Conservation (phyloP, 2,329 filamentous ascomycete species). For the Lithohypha guttulata region DNA sequence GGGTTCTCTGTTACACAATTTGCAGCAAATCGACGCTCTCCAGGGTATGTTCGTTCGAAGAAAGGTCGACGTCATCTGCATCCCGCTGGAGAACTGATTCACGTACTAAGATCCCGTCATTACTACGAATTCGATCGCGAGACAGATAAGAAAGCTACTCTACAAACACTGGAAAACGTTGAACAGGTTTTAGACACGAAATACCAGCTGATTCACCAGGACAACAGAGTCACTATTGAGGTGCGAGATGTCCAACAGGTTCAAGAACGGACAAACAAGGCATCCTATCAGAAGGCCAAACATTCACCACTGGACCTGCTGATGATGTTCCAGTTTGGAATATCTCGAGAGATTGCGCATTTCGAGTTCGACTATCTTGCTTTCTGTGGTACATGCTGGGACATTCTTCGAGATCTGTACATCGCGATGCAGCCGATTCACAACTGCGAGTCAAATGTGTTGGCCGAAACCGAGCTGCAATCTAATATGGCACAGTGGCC, state of each 20-base stretch:
- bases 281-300: not conserved
- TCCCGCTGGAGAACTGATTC: not conserved
- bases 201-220: not conserved
- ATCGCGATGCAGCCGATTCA: not conserved
- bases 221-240: not conserved
- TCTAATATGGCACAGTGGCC: no score
- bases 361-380: not conserved
- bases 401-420: not conserved
- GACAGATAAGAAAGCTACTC: not conserved
- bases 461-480: no score
- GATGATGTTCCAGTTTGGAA: not conserved
- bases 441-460: no score
- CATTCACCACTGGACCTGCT: not conserved
- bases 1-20: not conserved
- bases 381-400: not conserved
- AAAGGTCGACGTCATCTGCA: not conserved
- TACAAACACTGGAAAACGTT: no score
- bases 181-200: not conserved
- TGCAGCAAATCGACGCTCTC: not conserved
- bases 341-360: not conserved
- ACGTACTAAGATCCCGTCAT: not conserved
- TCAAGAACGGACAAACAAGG: not conserved
- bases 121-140: not conserved
- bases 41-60: not conserved
- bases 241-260: not conserved